These are phyloP conservation scores for Mallotus japonicus DNA, from an alignment of 441 rosid genomes.

Conservation along the genomic window DNA sequence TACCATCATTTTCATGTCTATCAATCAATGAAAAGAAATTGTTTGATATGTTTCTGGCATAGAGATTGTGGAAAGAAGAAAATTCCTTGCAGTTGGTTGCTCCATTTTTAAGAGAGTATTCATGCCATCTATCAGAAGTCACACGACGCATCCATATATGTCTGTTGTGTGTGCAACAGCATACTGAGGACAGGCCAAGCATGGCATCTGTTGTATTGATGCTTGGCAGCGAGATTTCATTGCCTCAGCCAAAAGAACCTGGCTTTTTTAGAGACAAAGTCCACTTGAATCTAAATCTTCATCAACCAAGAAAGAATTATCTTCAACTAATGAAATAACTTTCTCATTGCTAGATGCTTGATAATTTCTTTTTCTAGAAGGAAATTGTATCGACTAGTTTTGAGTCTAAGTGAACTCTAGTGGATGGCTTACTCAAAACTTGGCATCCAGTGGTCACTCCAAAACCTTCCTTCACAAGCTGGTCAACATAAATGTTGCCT, in stretches of 20 bases:
- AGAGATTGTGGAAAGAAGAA: conserved; percentile 43
- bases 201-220: conserved; percentile 19
- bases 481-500: too few species aligned
- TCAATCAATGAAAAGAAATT: background rate
- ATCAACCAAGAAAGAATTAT: background rate
- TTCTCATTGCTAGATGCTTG: conserved; percentile 22
- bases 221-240: conserved; percentile 12
- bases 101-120: background rate
- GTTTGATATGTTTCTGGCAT: conserved; percentile 29
- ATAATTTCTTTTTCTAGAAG: background rate
- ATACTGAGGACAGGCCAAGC: conserved; percentile 18
- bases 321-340: conserved; percentile 6
- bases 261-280: conserved; percentile 27
- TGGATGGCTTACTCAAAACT: too few species aligned
- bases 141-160: conserved; percentile 7
- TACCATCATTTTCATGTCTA: too few species aligned
- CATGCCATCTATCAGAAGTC: background rate
- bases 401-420: too few species aligned
- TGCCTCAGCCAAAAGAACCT: conserved; percentile 3
- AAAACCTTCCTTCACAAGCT: too few species aligned
- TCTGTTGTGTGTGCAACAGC: conserved; percentile 17
- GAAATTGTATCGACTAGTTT: too few species aligned
- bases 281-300: conserved; percentile 4
- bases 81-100: conserved; percentile 34
- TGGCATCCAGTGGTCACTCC: too few species aligned